A percentile compares a stretch with the other conserved stretches of the same genome.
Evolutionary conservation across 1,284 basidiomycete genomes (phyloP).

Genomic region (Melampsora abietis-canadensis): DNA sequence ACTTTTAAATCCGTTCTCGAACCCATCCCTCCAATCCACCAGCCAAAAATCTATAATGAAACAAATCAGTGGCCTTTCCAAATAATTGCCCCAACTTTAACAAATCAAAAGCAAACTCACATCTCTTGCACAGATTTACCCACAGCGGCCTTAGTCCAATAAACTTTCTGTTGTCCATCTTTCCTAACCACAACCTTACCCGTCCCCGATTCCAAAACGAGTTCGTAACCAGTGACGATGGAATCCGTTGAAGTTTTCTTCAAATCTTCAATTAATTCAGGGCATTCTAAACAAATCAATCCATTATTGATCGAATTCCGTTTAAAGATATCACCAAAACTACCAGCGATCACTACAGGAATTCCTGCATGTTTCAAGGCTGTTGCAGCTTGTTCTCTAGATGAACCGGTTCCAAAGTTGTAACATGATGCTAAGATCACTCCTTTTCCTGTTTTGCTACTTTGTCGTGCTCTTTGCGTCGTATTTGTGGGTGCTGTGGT

Average conservation of each 20-base stretch:
- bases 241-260: slow-evolving; percentile 77
- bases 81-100: background rate
- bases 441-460: slow-evolving; percentile 58
- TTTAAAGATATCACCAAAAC: slow-evolving; percentile 99
- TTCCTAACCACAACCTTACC: slow-evolving; percentile 60
- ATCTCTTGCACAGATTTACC: slow-evolving; percentile 90
- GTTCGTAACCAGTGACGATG: slow-evolving; percentile 65
- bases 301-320: slow-evolving; percentile 99
- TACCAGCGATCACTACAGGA: slow-evolving; percentile 88
- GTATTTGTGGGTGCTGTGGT: slow-evolving; percentile 48
- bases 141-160: slow-evolving; percentile 69
- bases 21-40: slow-evolving; percentile 60
- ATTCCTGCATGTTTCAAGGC: slow-evolving; percentile 91
- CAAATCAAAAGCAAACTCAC: slow-evolving; percentile 51
- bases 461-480: slow-evolving; percentile 47
- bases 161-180: slow-evolving; percentile 57
- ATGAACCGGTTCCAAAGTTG: slow-evolving; percentile 98
- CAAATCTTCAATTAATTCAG: slow-evolving; percentile 80
- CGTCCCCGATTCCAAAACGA: slow-evolving; percentile 66
- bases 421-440: slow-evolving; percentile 86
- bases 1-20: slow-evolving; percentile 55
- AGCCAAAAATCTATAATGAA: slow-evolving; percentile 47
- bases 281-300: slow-evolving; percentile 87
- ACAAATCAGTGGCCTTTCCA: background rate
- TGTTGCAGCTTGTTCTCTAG: slow-evolving; percentile 97